phyloP scores from a whole-genome alignment of 768 basidiomycete species.

The Tremella fuciformis region DNA sequence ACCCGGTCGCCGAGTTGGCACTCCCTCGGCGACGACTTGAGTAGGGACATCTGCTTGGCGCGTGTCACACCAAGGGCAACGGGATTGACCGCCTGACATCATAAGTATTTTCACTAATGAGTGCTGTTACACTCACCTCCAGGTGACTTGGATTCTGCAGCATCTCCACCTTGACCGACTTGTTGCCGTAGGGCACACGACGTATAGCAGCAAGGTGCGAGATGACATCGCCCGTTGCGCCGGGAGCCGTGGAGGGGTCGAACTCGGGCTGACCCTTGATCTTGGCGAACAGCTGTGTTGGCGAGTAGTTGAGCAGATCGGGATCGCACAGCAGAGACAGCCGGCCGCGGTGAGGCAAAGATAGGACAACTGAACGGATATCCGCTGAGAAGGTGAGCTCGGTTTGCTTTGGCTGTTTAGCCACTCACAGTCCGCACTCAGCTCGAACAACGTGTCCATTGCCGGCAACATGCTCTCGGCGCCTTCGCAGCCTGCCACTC shows the following conservation, averaged over 20 bases:
- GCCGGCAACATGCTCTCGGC: slow-evolving; percentile 93
- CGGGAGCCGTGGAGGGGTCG: slow-evolving; percentile 42
- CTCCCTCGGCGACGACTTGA: slow-evolving; percentile 60
- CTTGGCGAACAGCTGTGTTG: slow-evolving; percentile 76
- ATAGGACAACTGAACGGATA: slow-evolving; percentile 68
- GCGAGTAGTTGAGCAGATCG: slow-evolving; percentile 62
- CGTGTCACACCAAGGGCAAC: slow-evolving; percentile 85
- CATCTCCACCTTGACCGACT: slow-evolving; percentile 68
- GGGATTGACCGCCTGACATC: slow-evolving; percentile 73
- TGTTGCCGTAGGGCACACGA: slow-evolving; percentile 58
- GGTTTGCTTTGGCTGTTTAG: neutral
- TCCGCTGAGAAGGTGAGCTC: slow-evolving; percentile 56
- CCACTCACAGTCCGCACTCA: slow-evolving; percentile 55
- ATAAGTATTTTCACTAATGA: neutral
- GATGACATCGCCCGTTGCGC: slow-evolving; percentile 77
- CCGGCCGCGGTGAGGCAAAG: slow-evolving; percentile 84
- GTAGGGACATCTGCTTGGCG: slow-evolving; percentile 79
- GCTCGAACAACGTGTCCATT: slow-evolving; percentile 69
- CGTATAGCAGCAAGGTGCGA: slow-evolving; percentile 76
- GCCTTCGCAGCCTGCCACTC: slow-evolving; percentile 67
- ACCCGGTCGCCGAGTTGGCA: slow-evolving; percentile 64
- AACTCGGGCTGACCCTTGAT: slow-evolving; percentile 59
- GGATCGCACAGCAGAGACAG: slow-evolving; percentile 75
- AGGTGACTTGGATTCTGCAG: slow-evolving; percentile 57
- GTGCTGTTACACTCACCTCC: slow-evolving; percentile 23